Base-by-base conservation (phyloP, 73 alveolate genomes). In the Paramecium sexaurelia region DNA sequence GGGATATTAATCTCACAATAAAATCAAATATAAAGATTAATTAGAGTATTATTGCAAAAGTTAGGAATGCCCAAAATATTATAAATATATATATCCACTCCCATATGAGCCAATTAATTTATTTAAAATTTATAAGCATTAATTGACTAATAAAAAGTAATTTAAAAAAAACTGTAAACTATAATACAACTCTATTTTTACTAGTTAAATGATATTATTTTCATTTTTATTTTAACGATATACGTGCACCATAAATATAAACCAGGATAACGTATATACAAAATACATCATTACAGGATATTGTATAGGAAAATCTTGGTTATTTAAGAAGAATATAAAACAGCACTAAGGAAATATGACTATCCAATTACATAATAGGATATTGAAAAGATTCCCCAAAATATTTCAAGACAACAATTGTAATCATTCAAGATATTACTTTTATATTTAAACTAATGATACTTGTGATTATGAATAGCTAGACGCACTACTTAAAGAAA, bases 381-480 rank as follows among this genome's bases (percentile, higher is more conserved):
- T 13, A 78, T 78, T 24, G 55, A 24, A 5, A 39, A 22, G 15
- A 45, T 22, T 24, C 90, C 71, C 90, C 90, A 78, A 78, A 78
- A 78, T 26, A 78, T 9, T 40, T 61, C 35, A 37, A 45, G 36
- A 39, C 90, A 78, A 78, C 73, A 41, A 17, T 45, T 37, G 19
- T 29, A 15, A 78, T 78, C 55, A 11, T 51, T 51, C 67, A 51
- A 51, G 67, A 51, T 51, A n/a, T 51, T 17, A 51, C 67, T 51
- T 51, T 3, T 51, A 17, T 51, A 51, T 5, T 17, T 51, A 51
- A 47, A 51, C 67, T 22, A n/a, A 6, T 78, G 22, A 41, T 78
- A 78, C 90, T 45, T 78, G 32, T 78, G 15, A 41, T 78, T 78
- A 78, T 78, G 19, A 41, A 78, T 33, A 2, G 73, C 68, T n/a